phyloP scores from a whole-genome alignment of 75 land plant species.

The Cunninghamia lanceolata region DNA sequence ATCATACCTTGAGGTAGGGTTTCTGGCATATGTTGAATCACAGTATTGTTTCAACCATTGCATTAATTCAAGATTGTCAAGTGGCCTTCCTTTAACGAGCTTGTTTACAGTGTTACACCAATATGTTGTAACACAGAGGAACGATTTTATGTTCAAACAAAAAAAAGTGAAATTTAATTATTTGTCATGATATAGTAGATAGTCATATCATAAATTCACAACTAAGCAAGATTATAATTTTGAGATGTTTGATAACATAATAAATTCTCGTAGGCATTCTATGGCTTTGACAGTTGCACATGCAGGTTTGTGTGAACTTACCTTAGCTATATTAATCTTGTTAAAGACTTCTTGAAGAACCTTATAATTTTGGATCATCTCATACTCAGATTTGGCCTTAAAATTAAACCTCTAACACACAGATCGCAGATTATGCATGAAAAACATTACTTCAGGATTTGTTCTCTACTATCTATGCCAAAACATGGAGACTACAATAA shows the following conservation, averaged over 20 bases:
- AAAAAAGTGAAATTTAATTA: neutral
- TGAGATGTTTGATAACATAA: neutral
- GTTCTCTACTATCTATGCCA: neutral
- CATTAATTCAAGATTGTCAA: constrained; percentile 49
- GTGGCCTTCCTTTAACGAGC: constrained; percentile 47
- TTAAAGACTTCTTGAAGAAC: constrained; percentile 35
- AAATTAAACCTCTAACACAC: constrained; percentile 21
- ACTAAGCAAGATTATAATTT: neutral
- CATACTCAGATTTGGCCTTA: constrained; percentile 29
- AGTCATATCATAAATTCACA: neutral
- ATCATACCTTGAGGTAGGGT: constrained; percentile 23
- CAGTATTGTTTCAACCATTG: constrained; percentile 57
- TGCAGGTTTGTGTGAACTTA: neutral
- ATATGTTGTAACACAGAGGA: constrained; percentile 24
- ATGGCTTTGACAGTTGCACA: neutral
- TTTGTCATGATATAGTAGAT: neutral
- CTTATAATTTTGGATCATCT: constrained; percentile 37
- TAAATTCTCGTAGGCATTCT: neutral
- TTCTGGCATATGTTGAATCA: constrained; percentile 24
- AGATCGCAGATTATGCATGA: neutral
- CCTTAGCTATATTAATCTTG: constrained; percentile 30
- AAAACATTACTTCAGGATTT: neutral
- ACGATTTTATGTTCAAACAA: too few relatives aligned
- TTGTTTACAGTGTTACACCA: constrained; percentile 52
- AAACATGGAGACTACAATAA: too few relatives aligned